Percentiles rank a stretch among this genome's conserved stretches.
Conservation (phyloP, 192 early-diverging fungal species). For the Phycomyces nitens region DNA sequence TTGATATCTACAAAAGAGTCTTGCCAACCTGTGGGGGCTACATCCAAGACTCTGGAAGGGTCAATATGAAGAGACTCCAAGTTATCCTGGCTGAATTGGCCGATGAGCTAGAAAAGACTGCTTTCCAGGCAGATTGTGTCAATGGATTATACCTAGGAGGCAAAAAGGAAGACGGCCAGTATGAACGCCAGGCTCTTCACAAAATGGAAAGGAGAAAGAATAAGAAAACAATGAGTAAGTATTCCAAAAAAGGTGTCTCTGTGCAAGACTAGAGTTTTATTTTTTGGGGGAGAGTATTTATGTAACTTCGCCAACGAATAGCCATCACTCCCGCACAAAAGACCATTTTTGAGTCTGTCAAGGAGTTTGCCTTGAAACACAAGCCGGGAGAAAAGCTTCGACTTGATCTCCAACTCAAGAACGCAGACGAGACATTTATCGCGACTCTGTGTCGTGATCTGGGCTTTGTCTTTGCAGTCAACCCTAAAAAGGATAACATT, state of each 20-base stretch:
- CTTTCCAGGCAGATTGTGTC: constrained; percentile 45
- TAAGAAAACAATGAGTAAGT: constrained; percentile 20
- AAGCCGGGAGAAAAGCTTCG: constrained; percentile 30
- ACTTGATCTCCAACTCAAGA: constrained; percentile 40
- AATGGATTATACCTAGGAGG: constrained; percentile 45
- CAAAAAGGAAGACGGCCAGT: constrained; percentile 40
- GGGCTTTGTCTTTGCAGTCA: constrained; percentile 35
- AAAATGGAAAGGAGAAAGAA: constrained; percentile 25
- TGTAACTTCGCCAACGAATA: not conserved
- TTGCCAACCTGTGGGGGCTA: constrained; percentile 77
- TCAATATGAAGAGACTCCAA: constrained; percentile 57
- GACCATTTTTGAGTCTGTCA: constrained; percentile 46
- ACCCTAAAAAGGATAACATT: constrained; percentile 18
- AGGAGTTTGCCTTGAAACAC: constrained; percentile 42
- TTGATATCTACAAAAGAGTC: constrained; percentile 62
- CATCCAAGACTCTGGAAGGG: constrained; percentile 79
- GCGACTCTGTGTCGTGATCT: constrained; percentile 42
- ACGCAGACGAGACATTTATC: constrained; percentile 50
- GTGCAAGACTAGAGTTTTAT: too few relatives aligned
- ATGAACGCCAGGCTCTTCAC: constrained; percentile 21
- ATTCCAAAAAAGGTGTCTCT: too few relatives aligned
- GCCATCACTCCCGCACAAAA: constrained; percentile 43
- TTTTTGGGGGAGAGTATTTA: too few relatives aligned
- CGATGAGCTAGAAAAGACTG: constrained; percentile 45
- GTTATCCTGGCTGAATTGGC: constrained; percentile 59